Percentiles rank a stretch among this genome's conserved stretches.
These are phyloP conservation scores for Kwoniella shandongensis DNA, from an alignment of 768 basidiomycete genomes.

Conservation along the genomic window DNA sequence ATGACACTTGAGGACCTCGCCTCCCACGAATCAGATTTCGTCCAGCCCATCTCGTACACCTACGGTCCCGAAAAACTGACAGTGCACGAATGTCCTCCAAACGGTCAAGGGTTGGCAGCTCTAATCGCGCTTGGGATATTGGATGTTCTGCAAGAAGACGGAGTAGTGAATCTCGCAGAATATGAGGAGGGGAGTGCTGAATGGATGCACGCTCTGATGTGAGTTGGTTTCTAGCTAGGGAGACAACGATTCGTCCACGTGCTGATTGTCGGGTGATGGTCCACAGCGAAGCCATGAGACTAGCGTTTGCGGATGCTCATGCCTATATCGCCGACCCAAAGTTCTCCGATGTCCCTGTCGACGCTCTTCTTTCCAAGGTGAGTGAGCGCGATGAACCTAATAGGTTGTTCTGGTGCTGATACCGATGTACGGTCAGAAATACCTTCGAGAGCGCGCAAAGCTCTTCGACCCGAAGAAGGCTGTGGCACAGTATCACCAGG, in stretches of 20 bases:
- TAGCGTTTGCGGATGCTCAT: slow-evolving; percentile 65
- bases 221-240: slow-evolving; percentile 7
- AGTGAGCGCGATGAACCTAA: slow-evolving; percentile 5
- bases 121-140: slow-evolving; percentile 85
- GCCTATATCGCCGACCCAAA: slow-evolving; percentile 81
- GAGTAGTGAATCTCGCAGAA: slow-evolving; percentile 65
- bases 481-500: slow-evolving; percentile 68
- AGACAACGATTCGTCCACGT: too few species aligned
- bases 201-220: slow-evolving; percentile 71
- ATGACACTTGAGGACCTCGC: slow-evolving; percentile 90
- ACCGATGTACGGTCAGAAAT: slow-evolving; percentile 60
- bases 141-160: slow-evolving; percentile 74
- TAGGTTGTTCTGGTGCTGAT: not conserved
- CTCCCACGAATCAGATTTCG: slow-evolving; percentile 69
- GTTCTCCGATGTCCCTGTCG: slow-evolving; percentile 68
- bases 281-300: slow-evolving; percentile 38
- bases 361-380: slow-evolving; percentile 77
- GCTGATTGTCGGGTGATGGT: too few species aligned
- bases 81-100: slow-evolving; percentile 22
- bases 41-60: slow-evolving; percentile 84
- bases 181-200: slow-evolving; percentile 83
- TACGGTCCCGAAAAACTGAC: slow-evolving; percentile 58
- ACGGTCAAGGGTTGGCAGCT: slow-evolving; percentile 77
- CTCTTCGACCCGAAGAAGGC: slow-evolving; percentile 69
- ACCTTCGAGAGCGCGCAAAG: slow-evolving; percentile 71